phyloP scores from a whole-genome alignment of 257 asterid genomes.

The Anisodus tanguticus region DNA sequence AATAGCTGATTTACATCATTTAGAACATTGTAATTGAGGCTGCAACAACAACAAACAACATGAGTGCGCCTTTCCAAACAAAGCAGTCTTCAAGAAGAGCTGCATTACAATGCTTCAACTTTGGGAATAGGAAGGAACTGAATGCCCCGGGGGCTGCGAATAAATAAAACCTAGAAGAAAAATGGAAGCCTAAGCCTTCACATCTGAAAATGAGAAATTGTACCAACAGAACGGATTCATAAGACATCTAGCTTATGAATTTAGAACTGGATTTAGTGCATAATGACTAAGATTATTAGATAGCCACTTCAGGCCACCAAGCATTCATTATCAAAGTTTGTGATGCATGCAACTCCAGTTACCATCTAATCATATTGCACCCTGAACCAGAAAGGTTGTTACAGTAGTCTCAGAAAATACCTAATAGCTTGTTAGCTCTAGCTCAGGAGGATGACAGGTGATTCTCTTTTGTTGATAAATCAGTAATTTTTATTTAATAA shows the following conservation, averaged over 20 bases:
- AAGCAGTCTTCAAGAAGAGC: not conserved
- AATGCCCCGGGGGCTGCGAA: not conserved
- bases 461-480: not conserved
- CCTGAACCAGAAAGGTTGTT: not conserved
- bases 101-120: not conserved
- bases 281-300: constrained; percentile 6
- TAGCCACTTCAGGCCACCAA: not conserved
- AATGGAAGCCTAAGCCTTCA: not conserved
- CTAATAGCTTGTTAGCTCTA: not conserved
- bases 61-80: not conserved
- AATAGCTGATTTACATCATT: not conserved
- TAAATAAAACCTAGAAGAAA: not conserved
- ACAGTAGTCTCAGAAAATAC: not conserved
- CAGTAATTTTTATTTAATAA: not conserved
- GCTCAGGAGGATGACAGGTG: not conserved
- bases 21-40: constrained; percentile 16
- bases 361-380: not conserved
- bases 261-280: not conserved
- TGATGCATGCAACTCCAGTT: constrained; percentile 25
- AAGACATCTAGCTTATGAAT: not conserved
- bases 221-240: not conserved
- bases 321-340: not conserved
- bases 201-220: not conserved
- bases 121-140: not conserved
- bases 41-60: not conserved